phyloP scores from a whole-genome alignment of 495 filamentous ascomycete genomes.

The Penicillium turbatum region DNA sequence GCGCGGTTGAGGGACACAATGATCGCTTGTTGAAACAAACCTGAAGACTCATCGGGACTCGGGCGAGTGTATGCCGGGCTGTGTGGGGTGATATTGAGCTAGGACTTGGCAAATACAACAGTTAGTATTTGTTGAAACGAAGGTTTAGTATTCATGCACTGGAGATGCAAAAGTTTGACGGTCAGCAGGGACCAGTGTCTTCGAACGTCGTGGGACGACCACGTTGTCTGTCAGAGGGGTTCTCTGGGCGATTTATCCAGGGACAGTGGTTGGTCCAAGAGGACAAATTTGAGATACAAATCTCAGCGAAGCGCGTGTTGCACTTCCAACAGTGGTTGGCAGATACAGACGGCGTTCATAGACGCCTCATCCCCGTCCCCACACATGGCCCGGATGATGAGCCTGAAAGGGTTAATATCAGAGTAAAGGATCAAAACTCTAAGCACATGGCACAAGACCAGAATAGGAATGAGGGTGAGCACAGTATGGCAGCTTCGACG shows the following conservation, averaged over 20 bases:
- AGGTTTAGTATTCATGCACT: neutral
- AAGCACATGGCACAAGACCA: neutral
- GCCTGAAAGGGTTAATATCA: neutral
- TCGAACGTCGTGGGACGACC: neutral
- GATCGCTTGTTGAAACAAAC: constrained; percentile 12
- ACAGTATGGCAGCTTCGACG: neutral
- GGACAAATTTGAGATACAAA: neutral
- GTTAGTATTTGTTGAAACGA: neutral
- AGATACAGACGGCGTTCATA: neutral
- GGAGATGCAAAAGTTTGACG: neutral
- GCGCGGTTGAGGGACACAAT: constrained; percentile 7
- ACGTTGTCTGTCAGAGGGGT: constrained; percentile 5
- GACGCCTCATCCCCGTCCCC: neutral
- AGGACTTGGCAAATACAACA: neutral
- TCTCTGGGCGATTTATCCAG: neutral
- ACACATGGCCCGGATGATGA: neutral
- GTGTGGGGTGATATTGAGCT: neutral
- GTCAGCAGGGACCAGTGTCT: neutral
- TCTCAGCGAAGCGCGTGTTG: neutral
- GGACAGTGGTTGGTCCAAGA: neutral
- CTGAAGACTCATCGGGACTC: neutral
- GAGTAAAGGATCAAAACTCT: neutral
- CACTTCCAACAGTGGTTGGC: no score
- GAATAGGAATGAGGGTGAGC: neutral
- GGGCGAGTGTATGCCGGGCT: neutral